phyloP scores from a whole-genome alignment of 805 yeast genomes.

The Debaryomyces prosopidis region DNA sequence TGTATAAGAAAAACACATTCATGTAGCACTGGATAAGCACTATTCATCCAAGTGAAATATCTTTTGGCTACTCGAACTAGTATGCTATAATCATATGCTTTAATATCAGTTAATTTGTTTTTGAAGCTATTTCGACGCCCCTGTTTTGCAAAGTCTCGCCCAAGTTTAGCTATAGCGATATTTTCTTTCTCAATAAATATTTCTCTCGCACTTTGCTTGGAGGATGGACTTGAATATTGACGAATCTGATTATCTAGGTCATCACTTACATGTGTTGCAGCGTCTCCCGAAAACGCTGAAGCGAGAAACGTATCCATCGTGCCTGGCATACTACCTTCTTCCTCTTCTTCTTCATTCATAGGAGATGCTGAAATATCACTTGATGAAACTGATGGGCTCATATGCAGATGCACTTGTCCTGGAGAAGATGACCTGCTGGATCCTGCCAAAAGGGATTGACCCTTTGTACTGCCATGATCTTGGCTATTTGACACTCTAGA shows the following conservation, averaged over 20 bases:
- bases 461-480: neutral
- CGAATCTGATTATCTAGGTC: conserved; percentile 9
- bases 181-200: conserved; percentile 12
- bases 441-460: neutral
- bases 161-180: conserved; percentile 9
- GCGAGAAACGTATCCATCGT: conserved; percentile 7
- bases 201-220: conserved; percentile 7
- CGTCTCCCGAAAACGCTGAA: neutral
- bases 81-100: conserved; percentile 10
- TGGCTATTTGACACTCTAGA: neutral
- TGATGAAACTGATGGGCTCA: neutral
- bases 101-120: conserved; percentile 8
- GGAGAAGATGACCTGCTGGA: neutral
- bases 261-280: conserved; percentile 6
- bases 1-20: conserved; percentile 9
- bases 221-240: conserved; percentile 1
- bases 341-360: neutral
- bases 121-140: conserved; percentile 7
- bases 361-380: neutral
- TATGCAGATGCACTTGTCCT: neutral
- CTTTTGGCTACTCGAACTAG: conserved; percentile 8
- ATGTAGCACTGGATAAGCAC: conserved; percentile 13
- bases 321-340: conserved; percentile 1
- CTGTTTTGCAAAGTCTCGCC: conserved; percentile 11
- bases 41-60: conserved; percentile 12